Evolutionary conservation across 345 rosid species (phyloP), one percentile per base, ranked within the genome.

Genomic region (Reutealis trisperma): DNA sequence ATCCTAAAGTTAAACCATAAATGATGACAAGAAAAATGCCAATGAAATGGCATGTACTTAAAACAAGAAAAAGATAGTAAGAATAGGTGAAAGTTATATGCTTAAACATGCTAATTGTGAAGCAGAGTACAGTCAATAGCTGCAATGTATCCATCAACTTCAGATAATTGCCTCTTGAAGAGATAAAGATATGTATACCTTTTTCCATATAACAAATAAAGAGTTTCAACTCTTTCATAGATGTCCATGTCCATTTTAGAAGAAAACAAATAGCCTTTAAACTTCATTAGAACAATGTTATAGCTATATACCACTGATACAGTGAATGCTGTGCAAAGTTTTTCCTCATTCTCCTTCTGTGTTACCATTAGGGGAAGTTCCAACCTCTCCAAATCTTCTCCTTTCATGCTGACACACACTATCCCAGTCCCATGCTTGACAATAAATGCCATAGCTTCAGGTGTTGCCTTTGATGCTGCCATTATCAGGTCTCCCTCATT

Each of bases 351-450:
- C 75, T 87, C 90, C 76, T 87, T 89, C 32, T 87, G 86, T 34
- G 82, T 77, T 66, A 94, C 95, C 98, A 94, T 92, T 70, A 89
- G 78, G 66, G 97, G 98, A 78, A 94, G 92, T 67, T 89, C 79
- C 86, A 94, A 83, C 70, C 97, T 90, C 79, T 93, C 88, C 22
- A 94, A 86, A 83, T 93, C 97, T 75, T 90, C 89, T 7, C 79
- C 92, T 82, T 81, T 87, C 98, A 94, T 94, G 85, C 94, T 90
- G 25, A 91, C 97, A 78, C 97, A 94, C 65, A 94, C 93, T 45
- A 93, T 92, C 49, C 98, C 97, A 78, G 97, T 93, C 70, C 94
- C 94, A 81, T 94, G 90, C 88, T 93, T 94, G 81, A 94, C 98
- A 70, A 93, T 88, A 70, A 92, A 94, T 76, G 98, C 98, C 97